Conservation (phyloP, 768 basidiomycete species). For the Scleroderma bovista region DNA sequence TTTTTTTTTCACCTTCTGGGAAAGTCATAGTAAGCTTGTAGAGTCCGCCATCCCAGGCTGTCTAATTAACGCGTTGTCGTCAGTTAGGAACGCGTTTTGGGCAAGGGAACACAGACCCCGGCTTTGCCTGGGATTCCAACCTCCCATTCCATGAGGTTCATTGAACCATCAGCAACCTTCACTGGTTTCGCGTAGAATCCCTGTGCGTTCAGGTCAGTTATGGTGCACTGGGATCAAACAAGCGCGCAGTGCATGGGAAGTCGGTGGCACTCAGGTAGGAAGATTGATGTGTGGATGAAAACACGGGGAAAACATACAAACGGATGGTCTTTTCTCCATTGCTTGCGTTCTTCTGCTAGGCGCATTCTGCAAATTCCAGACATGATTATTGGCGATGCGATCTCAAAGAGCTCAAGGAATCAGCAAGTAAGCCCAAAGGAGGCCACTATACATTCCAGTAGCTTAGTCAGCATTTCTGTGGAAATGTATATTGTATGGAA, state of each 20-base stretch:
- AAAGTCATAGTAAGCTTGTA: slow-evolving; percentile 93
- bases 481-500: background rate
- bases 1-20: slow-evolving; percentile 71
- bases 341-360: slow-evolving; percentile 94
- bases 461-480: slow-evolving; percentile 2
- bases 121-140: slow-evolving; percentile 96
- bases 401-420: background rate
- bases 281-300: background rate
- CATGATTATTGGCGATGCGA: slow-evolving; percentile 37
- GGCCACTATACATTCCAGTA: too few species aligned
- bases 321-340: slow-evolving; percentile 98
- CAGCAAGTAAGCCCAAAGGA: background rate
- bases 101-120: slow-evolving; percentile 50
- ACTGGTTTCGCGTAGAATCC: slow-evolving; percentile 95
- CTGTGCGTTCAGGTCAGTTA: slow-evolving; percentile 36
- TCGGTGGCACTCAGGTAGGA: background rate
- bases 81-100: slow-evolving; percentile 7
- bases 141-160: slow-evolving; percentile 98
- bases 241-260: background rate
- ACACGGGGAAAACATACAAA: slow-evolving; percentile 68
- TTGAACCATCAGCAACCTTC: slow-evolving; percentile 85
- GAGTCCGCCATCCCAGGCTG: slow-evolving; percentile 94
- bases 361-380: slow-evolving; percentile 91
- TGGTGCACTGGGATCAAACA: slow-evolving; percentile 3
- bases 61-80: slow-evolving; percentile 44